phyloP scores from a whole-genome alignment of 2,329 filamentous ascomycete genomes.

The Neonectria punicea region DNA sequence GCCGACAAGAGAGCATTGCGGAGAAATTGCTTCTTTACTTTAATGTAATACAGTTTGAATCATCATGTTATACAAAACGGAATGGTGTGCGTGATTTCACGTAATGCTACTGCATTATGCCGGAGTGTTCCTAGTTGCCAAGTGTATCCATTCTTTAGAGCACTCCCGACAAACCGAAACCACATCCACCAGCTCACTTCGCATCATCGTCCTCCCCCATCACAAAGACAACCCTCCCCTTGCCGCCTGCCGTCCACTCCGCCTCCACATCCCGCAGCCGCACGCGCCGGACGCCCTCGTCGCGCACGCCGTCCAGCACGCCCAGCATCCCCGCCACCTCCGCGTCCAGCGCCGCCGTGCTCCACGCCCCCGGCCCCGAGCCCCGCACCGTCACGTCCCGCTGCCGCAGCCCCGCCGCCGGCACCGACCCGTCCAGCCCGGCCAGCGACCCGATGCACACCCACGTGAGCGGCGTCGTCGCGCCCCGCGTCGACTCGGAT shows the following conservation, averaged over 20 bases:
- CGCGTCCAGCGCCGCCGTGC: constrained; percentile 39
- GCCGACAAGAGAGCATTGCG: too few species aligned
- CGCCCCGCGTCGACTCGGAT: constrained; percentile 49
- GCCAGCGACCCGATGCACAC: constrained; percentile 63
- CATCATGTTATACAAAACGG: not conserved
- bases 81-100: not conserved
- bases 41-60: too few species aligned
- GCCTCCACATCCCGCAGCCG: constrained; percentile 41
- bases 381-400: constrained; percentile 61
- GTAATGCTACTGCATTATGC: not conserved
- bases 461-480: constrained; percentile 58
- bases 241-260: constrained; percentile 37
- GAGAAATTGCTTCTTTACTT: not conserved
- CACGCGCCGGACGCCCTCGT: constrained; percentile 35
- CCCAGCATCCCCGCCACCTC: constrained; percentile 41
- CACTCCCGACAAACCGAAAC: not conserved
- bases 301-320: constrained; percentile 36
- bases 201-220: not conserved
- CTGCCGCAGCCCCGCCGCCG: constrained; percentile 56
- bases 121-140: not conserved
- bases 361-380: constrained; percentile 57
- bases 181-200: not conserved
- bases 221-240: constrained; percentile 44
- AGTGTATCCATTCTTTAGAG: too few species aligned
- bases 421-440: constrained; percentile 51